phyloP scores from a whole-genome alignment of 2,329 filamentous ascomycete species.

The Beauveria varroae region DNA sequence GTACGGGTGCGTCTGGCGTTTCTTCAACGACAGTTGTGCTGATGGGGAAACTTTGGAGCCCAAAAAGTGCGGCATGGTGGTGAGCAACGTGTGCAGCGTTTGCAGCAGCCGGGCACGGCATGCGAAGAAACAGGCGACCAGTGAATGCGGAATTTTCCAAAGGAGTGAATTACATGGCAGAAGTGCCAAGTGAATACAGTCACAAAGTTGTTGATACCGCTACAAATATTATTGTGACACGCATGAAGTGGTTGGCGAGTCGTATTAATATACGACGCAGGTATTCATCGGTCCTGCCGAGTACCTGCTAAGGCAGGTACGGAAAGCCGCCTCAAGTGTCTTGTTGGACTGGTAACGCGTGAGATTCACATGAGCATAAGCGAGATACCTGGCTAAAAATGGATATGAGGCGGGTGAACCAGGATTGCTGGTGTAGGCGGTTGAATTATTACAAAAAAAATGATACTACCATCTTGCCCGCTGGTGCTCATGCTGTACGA shows the following conservation, averaged over 20 bases:
- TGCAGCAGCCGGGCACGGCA: not conserved
- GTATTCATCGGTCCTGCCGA: not conserved
- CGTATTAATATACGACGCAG: not conserved
- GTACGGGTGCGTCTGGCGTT: not conserved
- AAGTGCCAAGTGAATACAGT: not conserved
- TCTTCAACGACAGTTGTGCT: not conserved
- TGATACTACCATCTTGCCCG: slow-evolving; percentile 6
- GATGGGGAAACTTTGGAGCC: slow-evolving; percentile 12
- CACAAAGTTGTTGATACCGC: not conserved
- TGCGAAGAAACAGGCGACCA: not conserved
- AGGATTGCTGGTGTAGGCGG: not conserved
- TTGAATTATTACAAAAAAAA: not conserved
- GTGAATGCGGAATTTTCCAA: not conserved
- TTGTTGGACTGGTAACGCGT: not conserved
- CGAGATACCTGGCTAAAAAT: not conserved
- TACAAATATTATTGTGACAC: not conserved
- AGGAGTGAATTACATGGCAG: not conserved
- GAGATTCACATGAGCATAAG: not conserved
- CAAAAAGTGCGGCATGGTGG: slow-evolving; percentile 13
- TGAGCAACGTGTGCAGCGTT: slow-evolving; percentile 3
- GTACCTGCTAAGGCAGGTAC: not conserved
- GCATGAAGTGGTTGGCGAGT: not conserved
- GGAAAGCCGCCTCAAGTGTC: not conserved
- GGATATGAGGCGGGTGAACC: not conserved
- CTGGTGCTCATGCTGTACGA: not conserved